Conservation (phyloP, 768 basidiomycete species). For the Phaffia australis region DNA sequence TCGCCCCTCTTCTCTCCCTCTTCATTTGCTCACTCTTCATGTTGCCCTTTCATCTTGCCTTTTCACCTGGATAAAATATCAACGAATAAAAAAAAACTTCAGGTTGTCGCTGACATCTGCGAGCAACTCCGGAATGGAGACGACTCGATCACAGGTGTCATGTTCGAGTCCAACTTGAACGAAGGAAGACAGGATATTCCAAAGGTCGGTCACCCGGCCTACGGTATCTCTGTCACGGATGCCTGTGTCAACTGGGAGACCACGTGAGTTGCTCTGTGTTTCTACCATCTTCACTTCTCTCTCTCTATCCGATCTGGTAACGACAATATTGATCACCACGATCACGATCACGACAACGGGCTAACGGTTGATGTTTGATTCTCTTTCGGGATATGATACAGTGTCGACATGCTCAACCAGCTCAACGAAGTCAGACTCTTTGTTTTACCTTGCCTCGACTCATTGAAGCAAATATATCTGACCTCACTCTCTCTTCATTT, state of each 20-base stretch:
- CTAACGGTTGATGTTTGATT: neutral
- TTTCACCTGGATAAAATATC: no score
- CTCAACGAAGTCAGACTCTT: constrained; percentile 29
- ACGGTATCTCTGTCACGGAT: constrained; percentile 81
- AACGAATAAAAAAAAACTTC: no score
- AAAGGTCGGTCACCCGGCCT: constrained; percentile 47
- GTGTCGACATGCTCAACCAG: constrained; percentile 56
- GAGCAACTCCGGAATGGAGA: constrained; percentile 61
- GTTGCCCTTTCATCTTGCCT: neutral
- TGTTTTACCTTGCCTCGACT: no score
- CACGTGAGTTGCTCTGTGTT: constrained; percentile 40
- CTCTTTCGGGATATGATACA: neutral
- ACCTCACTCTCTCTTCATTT: no score
- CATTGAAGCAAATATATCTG: no score
- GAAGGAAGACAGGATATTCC: constrained; percentile 87
- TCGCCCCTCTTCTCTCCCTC: constrained; percentile 19
- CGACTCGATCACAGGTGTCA: constrained; percentile 72
- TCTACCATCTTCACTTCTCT: neutral
- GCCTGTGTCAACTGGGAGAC: constrained; percentile 80
- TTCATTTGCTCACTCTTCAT: neutral
- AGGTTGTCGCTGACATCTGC: constrained; percentile 57
- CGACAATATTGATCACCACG: neutral
- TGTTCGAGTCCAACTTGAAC: constrained; percentile 93
- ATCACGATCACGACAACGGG: neutral
- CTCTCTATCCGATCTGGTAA: neutral